Evolutionary conservation across 768 basidiomycete species (phyloP).

Genomic region (Fomitopsis serialis): DNA sequence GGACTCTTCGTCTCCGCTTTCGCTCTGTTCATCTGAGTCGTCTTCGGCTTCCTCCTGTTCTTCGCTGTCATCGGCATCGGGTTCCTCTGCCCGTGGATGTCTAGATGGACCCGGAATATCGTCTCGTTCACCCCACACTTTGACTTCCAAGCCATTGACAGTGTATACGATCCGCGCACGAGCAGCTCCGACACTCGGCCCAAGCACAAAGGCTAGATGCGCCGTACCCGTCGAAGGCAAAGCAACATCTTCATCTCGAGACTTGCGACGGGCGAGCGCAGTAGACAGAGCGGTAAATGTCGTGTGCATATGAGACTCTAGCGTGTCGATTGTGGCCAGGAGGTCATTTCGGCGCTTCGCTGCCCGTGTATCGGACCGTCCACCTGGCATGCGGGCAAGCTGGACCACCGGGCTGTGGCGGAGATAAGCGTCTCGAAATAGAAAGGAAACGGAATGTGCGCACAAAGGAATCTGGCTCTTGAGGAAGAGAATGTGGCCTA

Average conservation of each 20-base stretch:
- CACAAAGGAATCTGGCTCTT: slow-evolving; percentile 80
- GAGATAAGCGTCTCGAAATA: neutral
- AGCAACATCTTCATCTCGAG: neutral
- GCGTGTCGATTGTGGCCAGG: slow-evolving; percentile 60
- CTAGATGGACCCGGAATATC: neutral
- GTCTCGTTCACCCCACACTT: slow-evolving; percentile 21
- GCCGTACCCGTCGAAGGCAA: slow-evolving; percentile 23
- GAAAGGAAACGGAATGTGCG: slow-evolving; percentile 25
- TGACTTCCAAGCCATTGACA: slow-evolving; percentile 59
- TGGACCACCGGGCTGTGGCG: slow-evolving; percentile 57
- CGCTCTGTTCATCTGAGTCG: slow-evolving; percentile 8
- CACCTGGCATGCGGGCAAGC: slow-evolving; percentile 47
- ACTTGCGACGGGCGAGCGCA: slow-evolving; percentile 41
- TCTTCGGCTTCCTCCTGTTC: slow-evolving; percentile 11
- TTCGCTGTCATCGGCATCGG: slow-evolving; percentile 4
- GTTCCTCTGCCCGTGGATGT: neutral
- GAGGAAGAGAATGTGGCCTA: slow-evolving; percentile 70
- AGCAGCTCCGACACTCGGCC: slow-evolving; percentile 57
- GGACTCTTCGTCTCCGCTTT: slow-evolving; percentile 7
- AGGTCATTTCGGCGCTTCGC: slow-evolving; percentile 59
- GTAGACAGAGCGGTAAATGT: slow-evolving; percentile 72
- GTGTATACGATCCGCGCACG: slow-evolving; percentile 57
- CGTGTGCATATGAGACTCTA: slow-evolving; percentile 67
- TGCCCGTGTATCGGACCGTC: slow-evolving; percentile 43
- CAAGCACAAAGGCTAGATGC: slow-evolving; percentile 60